Percentiles rank a stretch among this genome's conserved stretches.
Evolutionary conservation across 192 early-diverging fungal species (phyloP).

Genomic region (Umbelopsis sp.): DNA sequence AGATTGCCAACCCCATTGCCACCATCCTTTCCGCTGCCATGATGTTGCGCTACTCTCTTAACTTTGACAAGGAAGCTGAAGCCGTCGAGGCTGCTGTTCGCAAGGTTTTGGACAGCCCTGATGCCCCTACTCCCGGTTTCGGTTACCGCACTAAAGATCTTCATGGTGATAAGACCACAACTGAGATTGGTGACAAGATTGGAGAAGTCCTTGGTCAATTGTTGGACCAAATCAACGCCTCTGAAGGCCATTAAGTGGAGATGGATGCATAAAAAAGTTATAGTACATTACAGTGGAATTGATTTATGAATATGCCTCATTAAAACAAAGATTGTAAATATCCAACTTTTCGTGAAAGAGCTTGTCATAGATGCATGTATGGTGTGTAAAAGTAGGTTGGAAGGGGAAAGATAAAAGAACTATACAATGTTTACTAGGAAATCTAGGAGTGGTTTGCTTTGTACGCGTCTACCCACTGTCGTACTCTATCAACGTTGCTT

Average conservation of each 20-base stretch:
- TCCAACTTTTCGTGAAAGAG: background rate
- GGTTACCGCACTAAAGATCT: constrained; percentile 90
- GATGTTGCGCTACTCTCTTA: constrained; percentile 94
- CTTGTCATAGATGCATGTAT: background rate
- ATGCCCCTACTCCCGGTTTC: constrained; percentile 63
- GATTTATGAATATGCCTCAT: background rate
- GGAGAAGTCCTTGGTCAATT: constrained; percentile 65
- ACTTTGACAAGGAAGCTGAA: constrained; percentile 85
- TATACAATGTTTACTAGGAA: background rate
- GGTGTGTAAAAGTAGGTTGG: background rate
- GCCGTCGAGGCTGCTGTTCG: constrained; percentile 92
- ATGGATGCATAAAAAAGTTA: background rate
- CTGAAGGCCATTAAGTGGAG: background rate
- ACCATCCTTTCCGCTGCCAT: constrained; percentile 96
- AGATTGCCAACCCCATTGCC: constrained; percentile 96
- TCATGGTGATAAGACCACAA: constrained; percentile 81
- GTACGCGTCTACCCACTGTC: constrained; percentile 70
- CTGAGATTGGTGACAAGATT: constrained; percentile 92
- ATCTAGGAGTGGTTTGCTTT: constrained; percentile 31
- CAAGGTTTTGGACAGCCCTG: constrained; percentile 78
- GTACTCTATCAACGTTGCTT: constrained; percentile 79
- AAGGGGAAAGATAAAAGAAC: background rate
- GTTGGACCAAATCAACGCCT: constrained; percentile 42
- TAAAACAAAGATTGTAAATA: constrained; percentile 18
- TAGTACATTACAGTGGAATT: background rate